Base-by-base conservation (phyloP, 1,284 basidiomycete genomes). In the Sporisorium reilianum region DNA sequence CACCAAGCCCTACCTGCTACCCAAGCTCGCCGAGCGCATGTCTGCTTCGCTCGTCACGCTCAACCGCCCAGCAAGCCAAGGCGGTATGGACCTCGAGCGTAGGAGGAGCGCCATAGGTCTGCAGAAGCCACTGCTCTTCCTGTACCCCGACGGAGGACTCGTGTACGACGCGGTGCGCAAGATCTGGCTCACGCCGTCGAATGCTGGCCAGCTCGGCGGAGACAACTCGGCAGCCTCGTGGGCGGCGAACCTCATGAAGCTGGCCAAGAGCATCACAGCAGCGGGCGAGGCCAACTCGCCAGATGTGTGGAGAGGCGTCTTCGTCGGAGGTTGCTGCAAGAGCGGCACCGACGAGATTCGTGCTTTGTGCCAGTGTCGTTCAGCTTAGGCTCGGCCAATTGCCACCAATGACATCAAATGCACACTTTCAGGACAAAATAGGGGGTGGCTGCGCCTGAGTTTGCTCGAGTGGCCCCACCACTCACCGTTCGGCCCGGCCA, bases 91-190 rank as follows among this genome's bases (percentile, higher is more conserved):
- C 36, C 54, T 77, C 16, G 36, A 52, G 20, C 44, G 41, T 12
- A 52, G 25, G 23, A 57, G 70, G 25, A 50, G 16, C 28, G 23
- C 51, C 5, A 25, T 38, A 12, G 61, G 58, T 0, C n/a, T 65
- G 48, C 55, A 56, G 22, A 64, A 75, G 57, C 70, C 75, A n/a
- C 55, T 80, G 42, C 74, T 80, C 8, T 81, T 73, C 67, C 63
- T 82, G 14, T 81, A 82, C 42, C 80, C 80, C 1, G 80, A 82
- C 28, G 80, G 80, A 8, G 80, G 80, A 12, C 68, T 80, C n/a
- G 60, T 79, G 2, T 82, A 78, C 55, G 80, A 82, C 36, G 70
- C 78, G 2, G 61, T 74, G 10, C 57, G 59, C 7, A 78, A 71
- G 53, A 44, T 76, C 4, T 79, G 78, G 77, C 60, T 68, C 16